Evolutionary conservation across 768 basidiomycete species (phyloP), one percentile per base, ranked within the genome.

Genomic region (Gelatoporia subvermispora): DNA sequence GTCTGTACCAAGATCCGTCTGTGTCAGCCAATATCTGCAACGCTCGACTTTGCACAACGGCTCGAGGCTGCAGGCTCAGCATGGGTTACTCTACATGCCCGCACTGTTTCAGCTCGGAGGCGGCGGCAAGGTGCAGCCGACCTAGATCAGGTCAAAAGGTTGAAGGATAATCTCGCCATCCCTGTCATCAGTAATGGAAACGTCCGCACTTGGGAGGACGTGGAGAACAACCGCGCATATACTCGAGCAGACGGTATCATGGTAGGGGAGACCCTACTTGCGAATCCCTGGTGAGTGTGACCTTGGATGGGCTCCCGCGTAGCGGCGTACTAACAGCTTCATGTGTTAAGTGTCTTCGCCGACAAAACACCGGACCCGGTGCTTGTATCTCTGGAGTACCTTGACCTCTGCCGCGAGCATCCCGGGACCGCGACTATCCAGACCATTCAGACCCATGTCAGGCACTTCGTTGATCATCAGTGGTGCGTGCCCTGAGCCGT

Each of bases 171-270:
- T 21, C 57, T 85, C 4, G 49, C 58, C 2, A 63, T 88, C 4
- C 84, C 82, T 8, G 77, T 88, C 43, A 66, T 90, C 41, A 87
- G 84, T 65, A 91, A 91, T 58, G 88, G 88, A 10, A 90, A 90
- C 59, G 88, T 90, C 16, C 76, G 79, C 25, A 66, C 62, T 16
- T 81, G 75, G 66, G 65, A 66, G 23, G 82, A 91, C 60, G 61
- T 89, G 11, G 61, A 65, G 50, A 60, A 60, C 21, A 88, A 89
- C 59, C 60, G 74, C 43, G 59, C 63, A 24, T 68, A 68, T 40
- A 87, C 86, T 3, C 70, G 74, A 15, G 85, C 85, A 38, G 81
- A 86, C 56, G 88, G 88, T 8, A 61, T 84, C 47, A 91, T 91
- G 88, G 84, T 89, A 1, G 88, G 85, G 8, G 88, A 90, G 60